Base-by-base conservation (phyloP, 805 yeast species). In the Wickerhamomyces chambardii region DNA sequence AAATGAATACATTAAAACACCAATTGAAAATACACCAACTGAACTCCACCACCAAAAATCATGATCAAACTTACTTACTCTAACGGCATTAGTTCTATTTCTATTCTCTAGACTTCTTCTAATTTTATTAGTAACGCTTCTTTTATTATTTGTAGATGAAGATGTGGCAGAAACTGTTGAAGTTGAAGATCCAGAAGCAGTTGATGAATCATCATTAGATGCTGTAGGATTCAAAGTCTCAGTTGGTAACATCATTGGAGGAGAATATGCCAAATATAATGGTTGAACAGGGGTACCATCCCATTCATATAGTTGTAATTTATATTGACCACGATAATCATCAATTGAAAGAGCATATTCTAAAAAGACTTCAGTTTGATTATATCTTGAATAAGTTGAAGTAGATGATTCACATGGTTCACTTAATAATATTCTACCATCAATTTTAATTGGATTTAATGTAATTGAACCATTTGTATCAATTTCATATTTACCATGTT, bases 201-300 rank as follows among this genome's bases (percentile, higher is more conserved):
- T 46, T 5, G 51, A 47, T 4, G 55, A 37, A 5, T 46, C 46
- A 6, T 42, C 15, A n/a, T n/a, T n/a, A 22, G 44, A 40, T 30
- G 65, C 64, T 3, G 95, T 84, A 17, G 98, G 98, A 58, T 89
- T 90, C 68, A 92, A 63, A 0, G 97, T 89, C 35, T 56, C 61
- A 1, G 97, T 92, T 17, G 98, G 98, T 40, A 92, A 73, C 98
- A 92, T 92, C 73, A 83, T 70, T 10, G 98, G 94, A 6, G 98
- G 98, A 48, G 73, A 73, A 64, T 89, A 92, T 2, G 94, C 95
- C 56, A 92, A 69, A 59, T 86, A 92, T 50, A 92, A 58, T 1
- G 98, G 97, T 45, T 86, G 90, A 66, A 82, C 59, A 31, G 76
- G 76, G 15, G 84, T 57, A 15, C 97, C 97, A 56, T 81, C 86